Conservation (phyloP, 306 rosid genomes). For the Casuarina glauca region DNA sequence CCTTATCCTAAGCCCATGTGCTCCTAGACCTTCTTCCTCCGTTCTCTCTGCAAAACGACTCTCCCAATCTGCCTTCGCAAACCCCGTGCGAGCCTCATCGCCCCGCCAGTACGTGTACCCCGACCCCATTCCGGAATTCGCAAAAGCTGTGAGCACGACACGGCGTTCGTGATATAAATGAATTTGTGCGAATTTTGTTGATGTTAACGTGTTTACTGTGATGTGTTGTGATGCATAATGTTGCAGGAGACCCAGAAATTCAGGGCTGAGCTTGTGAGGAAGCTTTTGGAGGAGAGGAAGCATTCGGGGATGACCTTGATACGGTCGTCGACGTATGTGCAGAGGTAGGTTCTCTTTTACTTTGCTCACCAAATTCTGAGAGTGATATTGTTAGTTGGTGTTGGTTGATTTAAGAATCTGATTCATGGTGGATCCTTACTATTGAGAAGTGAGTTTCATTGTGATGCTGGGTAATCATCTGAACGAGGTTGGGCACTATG, state of each 20-base stretch:
- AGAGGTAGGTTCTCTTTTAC: constrained; percentile 37
- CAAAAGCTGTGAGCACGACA: constrained; percentile 36
- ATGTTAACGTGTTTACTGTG: neutral
- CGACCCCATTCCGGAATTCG: constrained; percentile 62
- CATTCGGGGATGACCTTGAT: constrained; percentile 55
- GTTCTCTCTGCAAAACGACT: constrained; percentile 16
- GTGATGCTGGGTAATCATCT: neutral
- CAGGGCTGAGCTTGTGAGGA: constrained; percentile 44
- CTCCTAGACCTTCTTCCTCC: neutral
- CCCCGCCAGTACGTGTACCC: constrained; percentile 47
- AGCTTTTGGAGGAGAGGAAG: constrained; percentile 49
- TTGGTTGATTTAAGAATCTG: neutral
- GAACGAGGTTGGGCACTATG: neutral
- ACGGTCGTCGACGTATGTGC: constrained; percentile 55
- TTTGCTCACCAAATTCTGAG: neutral
- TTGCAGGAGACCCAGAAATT: constrained; percentile 67
- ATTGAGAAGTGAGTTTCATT: neutral
- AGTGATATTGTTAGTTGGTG: neutral
- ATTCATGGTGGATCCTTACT: neutral
- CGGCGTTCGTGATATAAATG: too few relatives aligned
- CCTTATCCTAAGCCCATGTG: constrained; percentile 22
- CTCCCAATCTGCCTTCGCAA: constrained; percentile 21
- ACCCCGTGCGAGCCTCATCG: constrained; percentile 25
- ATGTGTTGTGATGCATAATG: neutral
- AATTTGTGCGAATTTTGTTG: neutral